A percentile compares a stretch with the other conserved stretches of the same genome.
Evolutionary conservation across 1,139 yeast species (phyloP).

Genomic region (Yamadazyma sp.): DNA sequence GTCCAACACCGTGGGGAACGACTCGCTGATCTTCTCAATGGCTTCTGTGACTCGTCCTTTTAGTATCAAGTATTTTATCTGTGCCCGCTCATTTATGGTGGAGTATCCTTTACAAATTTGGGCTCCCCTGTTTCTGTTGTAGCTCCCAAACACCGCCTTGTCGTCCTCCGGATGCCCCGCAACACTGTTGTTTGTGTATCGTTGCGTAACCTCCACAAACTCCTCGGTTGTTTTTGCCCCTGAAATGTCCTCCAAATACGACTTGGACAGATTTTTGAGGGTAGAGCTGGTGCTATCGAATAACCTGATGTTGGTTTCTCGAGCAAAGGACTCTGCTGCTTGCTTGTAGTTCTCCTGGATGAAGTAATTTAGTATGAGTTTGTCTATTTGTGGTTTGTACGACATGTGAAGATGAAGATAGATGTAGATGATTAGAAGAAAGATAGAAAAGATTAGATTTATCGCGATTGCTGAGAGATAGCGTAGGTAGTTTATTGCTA

Average conservation of each 20-base stretch:
- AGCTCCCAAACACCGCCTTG: background rate
- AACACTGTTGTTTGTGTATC: background rate
- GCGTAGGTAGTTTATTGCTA: no score
- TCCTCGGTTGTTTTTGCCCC: slow-evolving; percentile 6
- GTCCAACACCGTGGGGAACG: slow-evolving; percentile 57
- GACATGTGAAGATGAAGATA: background rate
- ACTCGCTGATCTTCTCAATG: slow-evolving; percentile 43
- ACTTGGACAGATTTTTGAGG: slow-evolving; percentile 9
- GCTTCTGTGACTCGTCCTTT: slow-evolving; percentile 52
- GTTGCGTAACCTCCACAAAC: slow-evolving; percentile 7
- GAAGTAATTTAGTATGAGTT: slow-evolving; percentile 52
- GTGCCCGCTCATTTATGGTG: slow-evolving; percentile 48
- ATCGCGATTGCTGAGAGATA: background rate
- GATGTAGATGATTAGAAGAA: background rate
- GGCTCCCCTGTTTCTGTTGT: background rate
- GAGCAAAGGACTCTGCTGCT: slow-evolving; percentile 51
- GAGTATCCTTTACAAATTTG: slow-evolving; percentile 36
- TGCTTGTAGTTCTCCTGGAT: slow-evolving; percentile 59
- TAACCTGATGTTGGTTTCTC: slow-evolving; percentile 35
- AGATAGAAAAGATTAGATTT: background rate
- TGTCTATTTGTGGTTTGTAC: slow-evolving; percentile 38
- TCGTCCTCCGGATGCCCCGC: background rate
- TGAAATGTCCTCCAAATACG: slow-evolving; percentile 13
- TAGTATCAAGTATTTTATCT: slow-evolving; percentile 48
- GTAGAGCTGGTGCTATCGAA: slow-evolving; percentile 6